phyloP scores from a whole-genome alignment of 1,284 basidiomycete genomes.

The Malassezia caprae region DNA sequence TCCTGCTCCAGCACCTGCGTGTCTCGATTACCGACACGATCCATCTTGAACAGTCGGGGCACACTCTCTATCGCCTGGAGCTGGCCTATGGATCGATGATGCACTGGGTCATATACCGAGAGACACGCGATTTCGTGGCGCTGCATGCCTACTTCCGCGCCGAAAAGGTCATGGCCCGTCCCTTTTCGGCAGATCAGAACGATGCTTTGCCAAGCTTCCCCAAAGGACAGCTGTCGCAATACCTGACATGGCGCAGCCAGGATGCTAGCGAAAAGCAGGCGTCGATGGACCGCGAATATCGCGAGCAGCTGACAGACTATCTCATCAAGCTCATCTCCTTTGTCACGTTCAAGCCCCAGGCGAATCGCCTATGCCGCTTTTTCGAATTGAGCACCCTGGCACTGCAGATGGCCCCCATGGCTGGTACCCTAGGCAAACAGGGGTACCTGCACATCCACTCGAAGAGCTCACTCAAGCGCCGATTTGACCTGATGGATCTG shows the following conservation, averaged over 20 bases:
- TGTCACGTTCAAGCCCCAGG: conserved; percentile 90
- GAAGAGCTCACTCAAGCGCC: conserved; percentile 51
- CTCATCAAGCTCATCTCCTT: conserved; percentile 65
- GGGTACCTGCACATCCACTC: conserved; percentile 61
- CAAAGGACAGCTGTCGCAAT: conserved; percentile 69
- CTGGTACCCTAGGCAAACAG: conserved; percentile 69
- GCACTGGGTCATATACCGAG: conserved; percentile 84
- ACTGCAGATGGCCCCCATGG: conserved; percentile 68
- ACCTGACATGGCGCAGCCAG: conserved; percentile 57
- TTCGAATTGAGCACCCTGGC: conserved; percentile 86
- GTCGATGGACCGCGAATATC: conserved; percentile 51
- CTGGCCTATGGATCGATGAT: conserved; percentile 90
- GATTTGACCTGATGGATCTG: conserved; percentile 51
- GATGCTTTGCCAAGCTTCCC: conserved; percentile 87
- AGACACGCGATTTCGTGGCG: conserved; percentile 81
- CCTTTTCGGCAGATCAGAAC: conserved; percentile 26
- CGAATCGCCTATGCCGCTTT: conserved; percentile 85
- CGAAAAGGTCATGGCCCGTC: conserved; percentile 51
- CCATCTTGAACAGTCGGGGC: conserved; percentile 62
- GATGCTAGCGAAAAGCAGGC: conserved; percentile 48
- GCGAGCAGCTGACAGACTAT: conserved; percentile 77
- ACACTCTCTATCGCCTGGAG: conserved; percentile 80
- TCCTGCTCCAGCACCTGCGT: conserved; percentile 73
- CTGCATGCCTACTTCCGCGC: conserved; percentile 84
- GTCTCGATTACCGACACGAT: conserved; percentile 76